Evolutionary conservation across 768 basidiomycete genomes (phyloP), one percentile per base, ranked within the genome.

Genomic region (Leccinellum rugosiceps): DNA sequence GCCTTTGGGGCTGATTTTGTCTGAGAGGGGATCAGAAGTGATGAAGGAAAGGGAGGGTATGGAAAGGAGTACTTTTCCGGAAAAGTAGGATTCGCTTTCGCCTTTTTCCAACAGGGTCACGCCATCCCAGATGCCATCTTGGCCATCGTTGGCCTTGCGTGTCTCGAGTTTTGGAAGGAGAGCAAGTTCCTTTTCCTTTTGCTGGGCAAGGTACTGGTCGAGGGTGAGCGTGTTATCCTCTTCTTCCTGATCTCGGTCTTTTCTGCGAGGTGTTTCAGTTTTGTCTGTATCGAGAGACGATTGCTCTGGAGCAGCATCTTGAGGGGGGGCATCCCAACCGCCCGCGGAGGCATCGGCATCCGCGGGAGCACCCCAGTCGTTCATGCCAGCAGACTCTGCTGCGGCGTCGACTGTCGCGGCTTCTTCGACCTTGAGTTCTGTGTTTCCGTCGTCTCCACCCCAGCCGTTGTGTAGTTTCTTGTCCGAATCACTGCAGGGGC

Each of bases 381-480:
- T 69, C 45, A 66, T 14, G 21, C 52, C 54, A 23, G 55, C 50
- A 5, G 69, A 59, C 68, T 90, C 89, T 23, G 72, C 80, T 23
- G 76, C 78, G 41, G 86, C 91, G 68, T 96, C 94, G 62, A 72
- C 78, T 48, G 75, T 81, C 53, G 88, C 96, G 28, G 83, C 87
- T 58, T 84, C 75, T 72, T 98, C 95, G 32, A 79, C 81, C 76
- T 87, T 87, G 68, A 92, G 81, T 75, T 98, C 96, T 38, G 88
- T 73, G 64, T 78, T 81, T 65, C 90, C 93, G 65, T 94, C 91
- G 62, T 94, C 92, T 43, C 90, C 92, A 62, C 96, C 96, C 96
- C 96, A 98, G 63, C 87, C 88, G 70, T 93, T 90, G 72, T 92
- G 89, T 66, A 95, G 77, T 78, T 92, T 93, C 83, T 98, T 98